phyloP scores from a whole-genome alignment of 495 filamentous ascomycete species.

The Hypoxylon crocopeplum region DNA sequence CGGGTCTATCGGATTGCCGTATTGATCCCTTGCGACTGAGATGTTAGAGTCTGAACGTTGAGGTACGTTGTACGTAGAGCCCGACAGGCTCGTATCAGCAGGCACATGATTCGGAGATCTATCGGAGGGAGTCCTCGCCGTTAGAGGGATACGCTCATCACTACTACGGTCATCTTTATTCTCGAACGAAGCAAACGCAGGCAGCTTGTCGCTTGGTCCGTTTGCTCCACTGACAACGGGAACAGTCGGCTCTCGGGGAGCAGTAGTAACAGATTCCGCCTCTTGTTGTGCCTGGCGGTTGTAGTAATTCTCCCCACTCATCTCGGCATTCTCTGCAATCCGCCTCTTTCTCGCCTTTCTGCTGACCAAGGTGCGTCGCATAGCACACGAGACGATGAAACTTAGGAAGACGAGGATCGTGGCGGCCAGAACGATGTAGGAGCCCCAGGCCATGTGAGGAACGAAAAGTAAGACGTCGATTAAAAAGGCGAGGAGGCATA shows the following conservation, averaged over 20 bases:
- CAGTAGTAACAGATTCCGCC: constrained; percentile 46
- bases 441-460: constrained; percentile 91
- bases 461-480: constrained; percentile 97
- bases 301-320: constrained; percentile 93
- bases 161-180: constrained; percentile 64
- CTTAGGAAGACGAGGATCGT: constrained; percentile 85
- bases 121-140: constrained; percentile 65
- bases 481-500: constrained; percentile 86
- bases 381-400: constrained; percentile 91
- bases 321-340: constrained; percentile 91
- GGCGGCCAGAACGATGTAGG: constrained; percentile 91
- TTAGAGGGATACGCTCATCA: constrained; percentile 87
- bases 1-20: constrained; percentile 66
- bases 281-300: constrained; percentile 68
- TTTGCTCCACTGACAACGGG: constrained; percentile 61
- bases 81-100: constrained; percentile 46
- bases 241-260: constrained; percentile 59
- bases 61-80: constrained; percentile 36
- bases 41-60: constrained; percentile 38
- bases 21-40: constrained; percentile 66
- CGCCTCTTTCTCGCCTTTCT: constrained; percentile 90
- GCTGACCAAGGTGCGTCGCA: constrained; percentile 91
- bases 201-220: constrained; percentile 62
- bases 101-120: constrained; percentile 49
- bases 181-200: constrained; percentile 82